Evolutionary conservation across 768 basidiomycete genomes (phyloP).

Genomic region (Flagelloscypha sp.): DNA sequence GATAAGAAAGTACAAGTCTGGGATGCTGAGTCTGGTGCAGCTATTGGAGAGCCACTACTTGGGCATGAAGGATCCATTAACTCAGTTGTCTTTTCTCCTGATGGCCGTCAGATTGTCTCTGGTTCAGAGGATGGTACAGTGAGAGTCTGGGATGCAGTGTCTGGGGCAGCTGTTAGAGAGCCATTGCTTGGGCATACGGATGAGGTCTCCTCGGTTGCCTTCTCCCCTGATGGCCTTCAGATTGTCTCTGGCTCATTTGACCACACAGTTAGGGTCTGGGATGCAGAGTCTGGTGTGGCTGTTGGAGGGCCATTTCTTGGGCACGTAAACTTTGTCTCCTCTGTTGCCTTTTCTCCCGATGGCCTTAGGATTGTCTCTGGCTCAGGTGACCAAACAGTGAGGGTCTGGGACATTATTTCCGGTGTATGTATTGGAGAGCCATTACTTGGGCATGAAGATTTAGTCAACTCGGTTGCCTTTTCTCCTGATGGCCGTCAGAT

Average conservation of each 20-base stretch:
- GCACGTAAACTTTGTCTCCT: conserved; percentile 4
- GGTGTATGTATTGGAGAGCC: background rate
- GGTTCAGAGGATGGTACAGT: conserved; percentile 7
- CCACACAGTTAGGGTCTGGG: conserved; percentile 12
- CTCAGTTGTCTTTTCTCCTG: conserved; percentile 9
- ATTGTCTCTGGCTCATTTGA: conserved; percentile 15
- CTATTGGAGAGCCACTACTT: conserved; percentile 7
- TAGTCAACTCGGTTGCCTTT: conserved; percentile 6
- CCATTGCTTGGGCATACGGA: conserved; percentile 9
- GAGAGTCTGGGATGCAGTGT: conserved; percentile 9
- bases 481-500: conserved; percentile 9
- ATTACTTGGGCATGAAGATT: background rate
- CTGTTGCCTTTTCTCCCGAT: conserved; percentile 14
- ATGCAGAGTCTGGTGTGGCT: conserved; percentile 2
- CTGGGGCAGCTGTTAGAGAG: conserved; percentile 1
- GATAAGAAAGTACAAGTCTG: conserved; percentile 46
- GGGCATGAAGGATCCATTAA: background rate
- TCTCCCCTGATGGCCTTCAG: conserved; percentile 12
- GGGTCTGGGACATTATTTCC: conserved; percentile 7
- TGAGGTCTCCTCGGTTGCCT: conserved; percentile 9
- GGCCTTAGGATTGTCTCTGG: conserved; percentile 8
- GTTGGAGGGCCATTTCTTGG: conserved; percentile 3
- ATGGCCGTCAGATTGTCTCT: conserved; percentile 8
- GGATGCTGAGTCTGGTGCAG: conserved; percentile 34
- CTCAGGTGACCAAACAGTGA: conserved; percentile 6